These are phyloP conservation scores for Pseudogymnoascus sp. DNA, from an alignment of 2,329 filamentous ascomycete species.

Conservation along the genomic window DNA sequence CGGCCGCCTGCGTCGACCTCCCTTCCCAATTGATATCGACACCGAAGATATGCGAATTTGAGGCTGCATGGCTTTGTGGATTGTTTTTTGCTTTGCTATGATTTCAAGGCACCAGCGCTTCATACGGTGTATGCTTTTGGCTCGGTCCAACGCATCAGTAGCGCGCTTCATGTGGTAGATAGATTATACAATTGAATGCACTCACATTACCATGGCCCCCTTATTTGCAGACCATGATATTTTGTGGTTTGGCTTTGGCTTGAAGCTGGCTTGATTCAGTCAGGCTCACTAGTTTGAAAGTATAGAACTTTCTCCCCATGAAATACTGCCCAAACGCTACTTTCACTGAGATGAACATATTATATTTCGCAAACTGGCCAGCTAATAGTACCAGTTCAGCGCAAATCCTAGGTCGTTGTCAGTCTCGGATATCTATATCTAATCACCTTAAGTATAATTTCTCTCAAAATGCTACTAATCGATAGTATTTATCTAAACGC, in stretches of 20 bases:
- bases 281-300: background rate
- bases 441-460: background rate
- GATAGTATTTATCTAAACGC: background rate
- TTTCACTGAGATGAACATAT: background rate
- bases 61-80: background rate
- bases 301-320: background rate
- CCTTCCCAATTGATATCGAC: background rate
- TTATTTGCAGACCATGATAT: background rate
- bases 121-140: background rate
- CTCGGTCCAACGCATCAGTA: background rate
- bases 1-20: background rate
- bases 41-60: background rate
- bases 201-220: background rate
- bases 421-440: background rate
- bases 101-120: background rate
- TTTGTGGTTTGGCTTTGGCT: background rate
- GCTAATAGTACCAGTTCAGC: background rate
- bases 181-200: background rate
- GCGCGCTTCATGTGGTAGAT: background rate
- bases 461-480: background rate
- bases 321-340: background rate
- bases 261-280: background rate
- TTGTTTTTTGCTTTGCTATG: background rate
- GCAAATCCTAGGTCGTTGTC: background rate
- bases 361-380: background rate